Evolutionary conservation across 257 asterid genomes (phyloP), one percentile per base, ranked within the genome.

Genomic region (Solanum verrucosum): DNA sequence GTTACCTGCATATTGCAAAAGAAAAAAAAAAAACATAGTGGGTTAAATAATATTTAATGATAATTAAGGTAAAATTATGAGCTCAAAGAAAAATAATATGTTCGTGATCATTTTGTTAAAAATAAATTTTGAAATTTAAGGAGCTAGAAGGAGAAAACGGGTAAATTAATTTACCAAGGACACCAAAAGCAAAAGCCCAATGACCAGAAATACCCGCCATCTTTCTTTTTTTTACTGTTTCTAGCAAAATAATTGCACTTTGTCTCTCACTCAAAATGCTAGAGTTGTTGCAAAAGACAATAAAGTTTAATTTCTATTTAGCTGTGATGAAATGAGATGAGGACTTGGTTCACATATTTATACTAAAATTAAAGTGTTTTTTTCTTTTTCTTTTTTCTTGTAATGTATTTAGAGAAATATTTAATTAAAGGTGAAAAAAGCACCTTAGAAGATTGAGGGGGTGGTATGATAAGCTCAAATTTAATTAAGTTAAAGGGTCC

Each of bases 101-200:
- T 35, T 35, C 18, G 9, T 5, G 27, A 35, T 73, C 29, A 9
- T 73, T 34, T 73, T 73, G 27, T 73, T 73, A 35, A 60, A 56
- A 56, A 6, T 56, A 20, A 6, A 0, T 21, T 60, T 60, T 60
- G 27, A 60, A 60, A 60, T 56, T 56, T 56, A 49, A 49, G n/a
- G 35, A 78, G 63, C 15, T n/a, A 78, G 63, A 25, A 77, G 59
- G 14, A 75, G 12, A n/a, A 40, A 42, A 71, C 21, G 21, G 3
- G 38, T 14, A 7, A 29, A 6, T 68, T 25, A 49, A 23, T 34
- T 27, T 44, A 93, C 95, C 94, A 86, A 92, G 90, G 44, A 93
- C 88, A 89, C 95, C 95, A 89, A 93, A 92, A 21, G 89, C 87
- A 84, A 92, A 91, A 77, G 91, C 93, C 91, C 89, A 89, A 1